Percentiles rank a stretch among this genome's conserved stretches.
phyloP scores from a whole-genome alignment of 208 protist species.

The Trypanosomatidae sp. region DNA sequence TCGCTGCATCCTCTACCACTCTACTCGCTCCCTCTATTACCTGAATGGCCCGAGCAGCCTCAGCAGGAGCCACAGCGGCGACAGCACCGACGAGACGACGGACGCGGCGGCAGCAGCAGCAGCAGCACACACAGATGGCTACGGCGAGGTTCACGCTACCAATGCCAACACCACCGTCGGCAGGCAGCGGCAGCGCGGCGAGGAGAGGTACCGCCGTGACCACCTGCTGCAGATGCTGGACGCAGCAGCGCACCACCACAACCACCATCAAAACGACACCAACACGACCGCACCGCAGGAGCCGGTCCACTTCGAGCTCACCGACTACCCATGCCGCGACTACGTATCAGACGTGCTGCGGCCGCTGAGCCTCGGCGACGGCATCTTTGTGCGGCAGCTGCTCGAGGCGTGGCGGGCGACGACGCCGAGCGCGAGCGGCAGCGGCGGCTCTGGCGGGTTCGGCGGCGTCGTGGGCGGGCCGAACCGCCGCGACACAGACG shows the following conservation, averaged over 20 bases:
- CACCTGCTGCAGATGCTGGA: no score
- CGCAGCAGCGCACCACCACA: no score
- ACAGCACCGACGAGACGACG: background rate
- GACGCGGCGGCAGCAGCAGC: no score
- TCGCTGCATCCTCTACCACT: conserved; percentile 22
- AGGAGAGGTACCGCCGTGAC: no score
- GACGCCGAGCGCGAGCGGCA: background rate
- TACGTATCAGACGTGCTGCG: conserved; percentile 19
- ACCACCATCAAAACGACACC: no score
- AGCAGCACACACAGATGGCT: no score
- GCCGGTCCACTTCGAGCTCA: background rate
- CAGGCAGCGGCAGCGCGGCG: no score
- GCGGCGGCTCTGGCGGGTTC: background rate
- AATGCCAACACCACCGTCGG: no score
- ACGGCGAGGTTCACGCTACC: no score
- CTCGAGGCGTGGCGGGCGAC: conserved; percentile 30
- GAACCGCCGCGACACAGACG: conserved; percentile 18
- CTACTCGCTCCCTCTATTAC: conserved; percentile 17
- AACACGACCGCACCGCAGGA: background rate
- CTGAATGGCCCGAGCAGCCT: background rate
- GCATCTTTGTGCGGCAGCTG: conserved; percentile 28
- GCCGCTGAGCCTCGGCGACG: conserved; percentile 30
- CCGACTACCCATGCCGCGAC: conserved; percentile 16
- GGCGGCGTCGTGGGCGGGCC: no score
- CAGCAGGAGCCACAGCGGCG: background rate